Base-by-base conservation (phyloP, 2,329 filamentous ascomycete species). In the Ophiognomonia clavigignenti-juglandacearum region DNA sequence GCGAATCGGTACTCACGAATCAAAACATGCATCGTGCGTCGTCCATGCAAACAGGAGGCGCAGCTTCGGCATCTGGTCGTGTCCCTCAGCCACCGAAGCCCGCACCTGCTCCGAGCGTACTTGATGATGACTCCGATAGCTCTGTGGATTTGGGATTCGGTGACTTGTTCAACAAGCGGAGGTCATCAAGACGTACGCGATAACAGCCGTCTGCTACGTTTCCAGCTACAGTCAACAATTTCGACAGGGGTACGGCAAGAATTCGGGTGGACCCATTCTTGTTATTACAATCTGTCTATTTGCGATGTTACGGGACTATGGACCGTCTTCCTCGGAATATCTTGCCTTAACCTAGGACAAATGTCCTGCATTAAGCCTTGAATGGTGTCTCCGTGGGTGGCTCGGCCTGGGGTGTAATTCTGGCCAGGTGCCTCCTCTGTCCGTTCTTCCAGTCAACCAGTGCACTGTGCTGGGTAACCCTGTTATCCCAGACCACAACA, bases 401-500 rank as follows among this genome's bases (percentile, higher is more conserved):
- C 71, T 95, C 88, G 1, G 87, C 88, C 68, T 92, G 86, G 0
- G 88, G 88, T 4, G 88, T 92, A 59, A 95, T 85, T 36, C 89
- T 77, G 5, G 88, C 88, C 52, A 95, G 66, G 67, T 95, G 88
- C 42, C 89, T 76, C 49, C 89, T 73, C 64, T 88, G 81, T 3
- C 88, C 88, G 61, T 80, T 80, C 56, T 85, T 80, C 88, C 88
- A 95, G 63, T 95, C 88, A 4, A 92, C 71, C 32, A 92, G 69
- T 2, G 88, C 88, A 6, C 85, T 85, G 64, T 95, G 88, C 56
- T 82, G 77, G 9, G 86, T 90, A 0, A 91, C 80, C 26, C 88
- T 75, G 69, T 92, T 93, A 63, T 93, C 88, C 88, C 88, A 95
- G 1, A 92, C 82, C 2, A 93, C 86, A 1, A 95, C 88, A 0